Evolutionary conservation across 192 early-diverging fungal species (phyloP).

Genomic region (Pilobolus umbonatus): DNA sequence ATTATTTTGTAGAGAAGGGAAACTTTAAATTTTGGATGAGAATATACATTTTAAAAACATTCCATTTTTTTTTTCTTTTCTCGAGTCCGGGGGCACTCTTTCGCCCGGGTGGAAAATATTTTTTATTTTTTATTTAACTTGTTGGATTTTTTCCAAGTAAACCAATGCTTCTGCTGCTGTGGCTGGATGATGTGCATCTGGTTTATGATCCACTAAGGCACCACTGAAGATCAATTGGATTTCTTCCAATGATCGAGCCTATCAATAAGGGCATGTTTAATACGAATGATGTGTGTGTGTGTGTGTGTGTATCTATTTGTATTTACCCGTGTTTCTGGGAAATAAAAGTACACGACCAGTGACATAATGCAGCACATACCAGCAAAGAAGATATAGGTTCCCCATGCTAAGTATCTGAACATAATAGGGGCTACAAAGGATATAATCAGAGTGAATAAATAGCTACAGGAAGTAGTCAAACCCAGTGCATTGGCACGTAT

Average conservation of each 20-base stretch:
- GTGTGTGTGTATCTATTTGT: not conserved
- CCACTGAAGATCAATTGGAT: slow-evolving; percentile 34
- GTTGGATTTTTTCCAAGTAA: slow-evolving; percentile 22
- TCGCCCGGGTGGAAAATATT: too few species aligned
- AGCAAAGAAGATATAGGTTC: slow-evolving; percentile 67
- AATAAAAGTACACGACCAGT: slow-evolving; percentile 56
- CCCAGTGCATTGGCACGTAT: slow-evolving; percentile 84
- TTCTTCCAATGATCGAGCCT: slow-evolving; percentile 29
- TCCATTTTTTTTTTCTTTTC: too few species aligned
- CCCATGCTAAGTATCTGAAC: slow-evolving; percentile 55
- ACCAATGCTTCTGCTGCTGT: slow-evolving; percentile 31
- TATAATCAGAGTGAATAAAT: slow-evolving; percentile 78
- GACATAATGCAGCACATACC: slow-evolving; percentile 54
- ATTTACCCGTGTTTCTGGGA: slow-evolving; percentile 71
- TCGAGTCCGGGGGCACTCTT: too few species aligned
- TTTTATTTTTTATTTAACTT: too few species aligned
- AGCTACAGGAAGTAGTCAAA: slow-evolving; percentile 80
- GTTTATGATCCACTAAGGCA: slow-evolving; percentile 24
- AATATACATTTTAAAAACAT: too few species aligned
- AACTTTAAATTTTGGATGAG: not conserved
- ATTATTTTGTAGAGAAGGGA: slow-evolving; percentile 1
- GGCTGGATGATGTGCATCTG: slow-evolving; percentile 34
- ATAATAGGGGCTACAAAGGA: slow-evolving; percentile 67
- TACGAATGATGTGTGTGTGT: not conserved
- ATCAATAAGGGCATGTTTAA: not conserved